phyloP scores from a whole-genome alignment of 805 yeast genomes.

The Candida golubevii region DNA sequence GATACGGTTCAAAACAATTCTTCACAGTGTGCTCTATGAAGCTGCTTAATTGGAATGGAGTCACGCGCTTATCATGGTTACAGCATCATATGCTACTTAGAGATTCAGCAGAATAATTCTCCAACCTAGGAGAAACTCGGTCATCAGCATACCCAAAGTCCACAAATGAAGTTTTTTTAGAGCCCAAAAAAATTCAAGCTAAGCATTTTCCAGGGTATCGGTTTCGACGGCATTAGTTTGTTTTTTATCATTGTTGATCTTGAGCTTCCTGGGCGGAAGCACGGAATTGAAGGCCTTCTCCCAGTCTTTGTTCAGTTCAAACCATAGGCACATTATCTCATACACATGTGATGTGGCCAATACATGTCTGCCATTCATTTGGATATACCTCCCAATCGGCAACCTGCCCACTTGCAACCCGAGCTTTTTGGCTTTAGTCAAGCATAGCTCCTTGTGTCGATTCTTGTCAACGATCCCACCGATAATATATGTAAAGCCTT shows the following conservation, averaged over 20 bases:
- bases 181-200: too few species aligned
- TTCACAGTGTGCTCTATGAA: too few species aligned
- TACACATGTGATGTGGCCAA: slow-evolving; percentile 95
- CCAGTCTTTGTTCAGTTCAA: slow-evolving; percentile 72
- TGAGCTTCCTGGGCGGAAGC: slow-evolving; percentile 71
- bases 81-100: too few species aligned
- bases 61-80: too few species aligned
- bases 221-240: too few species aligned
- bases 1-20: too few species aligned
- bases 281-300: slow-evolving; percentile 80
- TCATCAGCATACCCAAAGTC: too few species aligned
- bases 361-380: slow-evolving; percentile 80
- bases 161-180: too few species aligned
- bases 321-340: slow-evolving; percentile 77
- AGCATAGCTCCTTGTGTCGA: slow-evolving; percentile 75
- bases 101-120: too few species aligned
- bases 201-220: too few species aligned
- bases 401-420: slow-evolving; percentile 71
- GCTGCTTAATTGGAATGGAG: too few species aligned
- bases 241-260: neutral
- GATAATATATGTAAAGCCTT: slow-evolving; percentile 72
- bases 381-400: slow-evolving; percentile 83
- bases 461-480: slow-evolving; percentile 98
- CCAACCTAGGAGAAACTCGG: too few species aligned
- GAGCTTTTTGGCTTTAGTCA: slow-evolving; percentile 69